These are phyloP conservation scores for Chimonanthus praecox DNA, from an alignment of 164 flowering plant species.

Conservation along the genomic window DNA sequence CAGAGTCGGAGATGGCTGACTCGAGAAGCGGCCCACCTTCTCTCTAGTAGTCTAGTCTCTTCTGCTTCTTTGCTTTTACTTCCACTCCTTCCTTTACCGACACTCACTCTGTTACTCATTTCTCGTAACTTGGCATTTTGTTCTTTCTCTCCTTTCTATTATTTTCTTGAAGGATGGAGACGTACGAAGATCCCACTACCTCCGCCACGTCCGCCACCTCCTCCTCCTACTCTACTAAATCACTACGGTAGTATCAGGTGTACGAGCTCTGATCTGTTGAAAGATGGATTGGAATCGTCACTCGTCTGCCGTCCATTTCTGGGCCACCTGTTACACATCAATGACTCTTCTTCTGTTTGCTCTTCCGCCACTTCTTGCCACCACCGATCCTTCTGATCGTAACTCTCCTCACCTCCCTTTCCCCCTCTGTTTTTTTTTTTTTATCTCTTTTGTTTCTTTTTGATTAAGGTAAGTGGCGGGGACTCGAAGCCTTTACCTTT, in stretches of 20 bases:
- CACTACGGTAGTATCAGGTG: neutral
- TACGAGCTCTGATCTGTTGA: neutral
- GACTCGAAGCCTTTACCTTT: too few relatives aligned
- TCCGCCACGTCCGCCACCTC: neutral
- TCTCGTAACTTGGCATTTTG: too few relatives aligned
- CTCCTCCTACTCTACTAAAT: neutral
- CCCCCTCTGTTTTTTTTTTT: too few relatives aligned
- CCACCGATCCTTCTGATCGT: slow-evolving; percentile 16
- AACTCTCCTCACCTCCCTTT: neutral
- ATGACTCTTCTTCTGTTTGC: neutral
- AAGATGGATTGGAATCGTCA: neutral
- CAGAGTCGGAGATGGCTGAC: too few relatives aligned
- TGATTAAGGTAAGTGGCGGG: too few relatives aligned
- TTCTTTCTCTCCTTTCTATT: neutral
- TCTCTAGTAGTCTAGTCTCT: too few relatives aligned
- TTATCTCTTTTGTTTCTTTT: too few relatives aligned
- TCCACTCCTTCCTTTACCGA: too few relatives aligned
- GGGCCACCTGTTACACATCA: neutral
- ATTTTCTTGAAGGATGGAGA: neutral
- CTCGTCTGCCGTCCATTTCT: too few relatives aligned
- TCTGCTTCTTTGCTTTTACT: too few relatives aligned
- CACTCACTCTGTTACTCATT: too few relatives aligned
- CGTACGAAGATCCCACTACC: neutral
- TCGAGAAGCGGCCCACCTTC: too few relatives aligned
- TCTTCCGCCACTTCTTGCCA: neutral